Conservation (phyloP, 108 stramenopile species). For the Skeletonema marinoi region DNA sequence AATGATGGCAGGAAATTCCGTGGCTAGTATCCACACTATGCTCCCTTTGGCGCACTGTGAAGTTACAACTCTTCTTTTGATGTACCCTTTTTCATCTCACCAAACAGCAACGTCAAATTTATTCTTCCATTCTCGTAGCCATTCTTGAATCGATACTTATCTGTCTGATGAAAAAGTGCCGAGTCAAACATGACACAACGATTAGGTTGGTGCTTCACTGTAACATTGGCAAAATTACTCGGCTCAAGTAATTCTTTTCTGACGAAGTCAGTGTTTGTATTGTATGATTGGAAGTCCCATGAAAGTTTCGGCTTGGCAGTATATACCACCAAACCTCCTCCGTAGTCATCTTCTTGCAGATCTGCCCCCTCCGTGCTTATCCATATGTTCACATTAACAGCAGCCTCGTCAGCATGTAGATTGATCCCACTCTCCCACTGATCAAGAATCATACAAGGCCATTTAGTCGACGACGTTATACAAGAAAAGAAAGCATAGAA, state of each 20-base stretch:
- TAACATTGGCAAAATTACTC: constrained; percentile 70
- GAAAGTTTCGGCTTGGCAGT: constrained; percentile 70
- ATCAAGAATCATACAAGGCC: background rate
- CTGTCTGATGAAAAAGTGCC: constrained; percentile 81
- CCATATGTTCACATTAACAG: constrained; percentile 87
- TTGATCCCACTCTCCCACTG: constrained; percentile 64
- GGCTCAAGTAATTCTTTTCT: constrained; percentile 54
- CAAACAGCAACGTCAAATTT: constrained; percentile 80
- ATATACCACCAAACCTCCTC: constrained; percentile 76
- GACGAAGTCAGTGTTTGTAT: constrained; percentile 58
- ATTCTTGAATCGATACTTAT: constrained; percentile 58
- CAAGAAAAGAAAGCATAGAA: too few species aligned
- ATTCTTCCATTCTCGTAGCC: constrained; percentile 82
- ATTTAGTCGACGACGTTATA: too few species aligned
- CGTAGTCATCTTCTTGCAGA: constrained; percentile 51
- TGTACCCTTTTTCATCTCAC: constrained; percentile 49
- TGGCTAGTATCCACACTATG: too few species aligned
- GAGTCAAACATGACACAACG: constrained; percentile 86
- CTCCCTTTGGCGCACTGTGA: too few species aligned
- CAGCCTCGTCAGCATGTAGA: constrained; percentile 80
- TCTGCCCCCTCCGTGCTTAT: constrained; percentile 76
- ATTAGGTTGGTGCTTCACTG: constrained; percentile 73
- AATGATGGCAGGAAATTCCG: too few species aligned
- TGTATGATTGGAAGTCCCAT: constrained; percentile 69
- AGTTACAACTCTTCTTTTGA: too few species aligned